Conservation (phyloP, 371 early-diverging fungal genomes). For the Mycotypha africana region DNA sequence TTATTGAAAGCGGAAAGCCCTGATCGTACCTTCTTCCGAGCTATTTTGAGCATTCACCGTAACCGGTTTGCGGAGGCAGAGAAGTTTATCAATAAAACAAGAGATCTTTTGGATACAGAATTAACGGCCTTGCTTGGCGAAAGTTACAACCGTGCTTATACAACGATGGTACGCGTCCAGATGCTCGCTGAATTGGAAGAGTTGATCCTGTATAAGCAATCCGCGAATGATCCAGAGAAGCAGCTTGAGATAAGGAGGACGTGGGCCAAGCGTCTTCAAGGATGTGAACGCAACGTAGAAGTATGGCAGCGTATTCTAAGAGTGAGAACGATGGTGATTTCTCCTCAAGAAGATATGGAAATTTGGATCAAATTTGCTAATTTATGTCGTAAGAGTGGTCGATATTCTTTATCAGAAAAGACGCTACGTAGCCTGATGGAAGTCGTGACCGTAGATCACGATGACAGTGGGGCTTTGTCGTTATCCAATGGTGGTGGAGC, state of each 20-base stretch:
- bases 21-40: conserved; percentile 74
- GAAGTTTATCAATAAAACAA: conserved; percentile 72
- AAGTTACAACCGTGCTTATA: conserved; percentile 93
- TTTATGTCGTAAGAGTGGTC: conserved; percentile 87
- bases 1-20: conserved; percentile 74
- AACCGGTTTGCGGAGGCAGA: conserved; percentile 76
- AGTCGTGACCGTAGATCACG: conserved; percentile 28
- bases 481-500: too few relatives aligned
- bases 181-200: conserved; percentile 98
- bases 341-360: conserved; percentile 89
- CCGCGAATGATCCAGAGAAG: conserved; percentile 74
- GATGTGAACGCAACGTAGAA: conserved; percentile 92
- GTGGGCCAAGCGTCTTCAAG: conserved; percentile 84
- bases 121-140: conserved; percentile 88
- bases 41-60: conserved; percentile 84
- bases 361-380: conserved; percentile 96
- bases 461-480: conserved; percentile 15
- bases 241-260: conserved; percentile 78
- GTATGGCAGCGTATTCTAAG: conserved; percentile 94
- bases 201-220: conserved; percentile 85
- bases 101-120: conserved; percentile 87
- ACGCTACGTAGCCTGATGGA: conserved; percentile 68
- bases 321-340: conserved; percentile 84
- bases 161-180: conserved; percentile 85
- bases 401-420: conserved; percentile 78